Conservation (phyloP, 202 grass and related monocot species). For the Brachypodium distachyon region DNA sequence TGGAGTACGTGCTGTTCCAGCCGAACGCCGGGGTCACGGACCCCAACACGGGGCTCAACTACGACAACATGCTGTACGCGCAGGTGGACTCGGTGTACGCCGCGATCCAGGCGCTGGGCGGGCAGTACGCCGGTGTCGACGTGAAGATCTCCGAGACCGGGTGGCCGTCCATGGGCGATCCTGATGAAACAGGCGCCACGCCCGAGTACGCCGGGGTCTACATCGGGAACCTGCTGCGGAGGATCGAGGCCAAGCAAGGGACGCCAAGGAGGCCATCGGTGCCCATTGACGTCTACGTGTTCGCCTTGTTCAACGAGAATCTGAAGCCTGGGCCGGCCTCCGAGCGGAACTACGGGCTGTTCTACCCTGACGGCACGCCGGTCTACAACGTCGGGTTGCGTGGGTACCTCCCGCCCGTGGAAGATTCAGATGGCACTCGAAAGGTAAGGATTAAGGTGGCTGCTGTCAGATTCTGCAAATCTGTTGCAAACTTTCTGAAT, state of each 20-base stretch:
- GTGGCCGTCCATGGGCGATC: constrained; percentile 84
- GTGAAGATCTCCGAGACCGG: constrained; percentile 95
- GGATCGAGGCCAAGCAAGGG: constrained; percentile 66
- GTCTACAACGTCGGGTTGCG: constrained; percentile 73
- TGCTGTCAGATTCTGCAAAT: not conserved
- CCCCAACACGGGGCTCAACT: constrained; percentile 59
- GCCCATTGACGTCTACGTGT: constrained; percentile 70
- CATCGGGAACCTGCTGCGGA: constrained; percentile 66
- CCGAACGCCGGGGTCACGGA: constrained; percentile 63
- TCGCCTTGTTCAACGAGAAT: constrained; percentile 92
- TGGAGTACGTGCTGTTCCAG: constrained; percentile 84
- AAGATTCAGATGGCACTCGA: constrained; percentile 14
- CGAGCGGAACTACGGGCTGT: constrained; percentile 81
- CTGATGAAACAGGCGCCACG: constrained; percentile 70
- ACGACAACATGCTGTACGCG: constrained; percentile 92
- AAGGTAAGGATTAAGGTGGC: constrained; percentile 10
- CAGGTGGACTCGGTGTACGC: constrained; percentile 83
- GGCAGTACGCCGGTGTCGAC: constrained; percentile 56
- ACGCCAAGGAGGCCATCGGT: constrained; percentile 62
- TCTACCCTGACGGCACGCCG: constrained; percentile 78
- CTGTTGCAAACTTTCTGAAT: constrained; percentile 10
- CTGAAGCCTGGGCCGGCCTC: constrained; percentile 75
- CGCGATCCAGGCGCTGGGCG: constrained; percentile 54
- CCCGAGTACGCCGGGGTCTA: constrained; percentile 72
- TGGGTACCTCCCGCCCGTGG: constrained; percentile 59